A percentile compares a stretch with the other conserved stretches of the same genome.
Conservation (phyloP, 495 filamentous ascomycete species). For the Copromyces sp. region DNA sequence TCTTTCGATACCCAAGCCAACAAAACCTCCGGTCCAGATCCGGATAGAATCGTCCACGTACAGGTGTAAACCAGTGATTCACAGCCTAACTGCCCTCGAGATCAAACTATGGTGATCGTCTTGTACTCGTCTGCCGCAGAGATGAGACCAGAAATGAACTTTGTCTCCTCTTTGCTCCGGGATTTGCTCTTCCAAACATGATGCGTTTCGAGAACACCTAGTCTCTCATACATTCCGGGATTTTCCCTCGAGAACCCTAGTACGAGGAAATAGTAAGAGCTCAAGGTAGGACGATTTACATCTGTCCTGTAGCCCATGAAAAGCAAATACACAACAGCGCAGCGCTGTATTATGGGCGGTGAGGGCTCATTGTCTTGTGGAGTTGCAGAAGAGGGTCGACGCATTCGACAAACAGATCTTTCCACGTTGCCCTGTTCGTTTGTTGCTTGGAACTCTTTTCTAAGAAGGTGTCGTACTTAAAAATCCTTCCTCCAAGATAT, state of each 20-base stretch:
- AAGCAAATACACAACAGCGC: background rate
- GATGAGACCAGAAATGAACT: background rate
- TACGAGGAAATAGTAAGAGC: background rate
- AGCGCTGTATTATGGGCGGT: background rate
- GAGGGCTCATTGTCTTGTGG: background rate
- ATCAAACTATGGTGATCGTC: background rate
- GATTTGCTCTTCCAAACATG: too few relatives aligned
- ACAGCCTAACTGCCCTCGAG: background rate
- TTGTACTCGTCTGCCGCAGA: background rate
- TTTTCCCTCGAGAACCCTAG: background rate
- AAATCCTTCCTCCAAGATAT: fast-evolving
- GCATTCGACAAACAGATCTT: background rate
- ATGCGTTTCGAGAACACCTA: background rate
- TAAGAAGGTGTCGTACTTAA: background rate
- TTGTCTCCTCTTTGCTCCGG: background rate
- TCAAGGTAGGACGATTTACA: too few relatives aligned
- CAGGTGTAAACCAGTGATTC: background rate
- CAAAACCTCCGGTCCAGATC: background rate
- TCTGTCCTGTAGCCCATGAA: background rate
- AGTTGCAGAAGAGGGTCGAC: background rate
- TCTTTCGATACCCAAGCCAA: background rate
- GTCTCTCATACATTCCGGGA: background rate
- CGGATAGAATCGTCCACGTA: background rate
- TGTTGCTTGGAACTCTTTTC: background rate
- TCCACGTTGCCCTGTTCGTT: background rate